These are phyloP conservation scores for Gossypium anomalum DNA, from an alignment of 345 rosid genomes.

Conservation along the genomic window DNA sequence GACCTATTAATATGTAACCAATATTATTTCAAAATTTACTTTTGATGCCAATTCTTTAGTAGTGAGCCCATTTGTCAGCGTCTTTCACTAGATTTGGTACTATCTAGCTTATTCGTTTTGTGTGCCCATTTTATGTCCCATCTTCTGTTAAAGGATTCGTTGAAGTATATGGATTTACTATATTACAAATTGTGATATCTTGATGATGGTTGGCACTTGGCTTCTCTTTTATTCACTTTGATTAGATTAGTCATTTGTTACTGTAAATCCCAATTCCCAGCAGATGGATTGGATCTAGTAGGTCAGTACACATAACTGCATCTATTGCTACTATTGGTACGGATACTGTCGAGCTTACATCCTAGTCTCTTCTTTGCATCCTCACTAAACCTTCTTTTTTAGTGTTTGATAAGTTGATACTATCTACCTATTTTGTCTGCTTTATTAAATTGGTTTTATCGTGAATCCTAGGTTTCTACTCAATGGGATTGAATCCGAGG, in stretches of 20 bases:
- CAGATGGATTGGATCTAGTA: constrained; percentile 1
- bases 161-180: background rate
- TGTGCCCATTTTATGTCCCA: background rate
- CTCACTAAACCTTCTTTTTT: background rate
- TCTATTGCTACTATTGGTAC: background rate
- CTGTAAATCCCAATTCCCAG: background rate
- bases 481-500: background rate
- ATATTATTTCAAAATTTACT: background rate
- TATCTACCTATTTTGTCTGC: background rate
- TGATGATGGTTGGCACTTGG: background rate
- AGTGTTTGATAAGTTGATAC: background rate
- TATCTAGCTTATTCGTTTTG: background rate
- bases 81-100: no score
- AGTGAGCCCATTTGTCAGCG: no score
- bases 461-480: background rate
- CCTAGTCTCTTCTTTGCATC: background rate
- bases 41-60: constrained; percentile 1
- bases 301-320: background rate
- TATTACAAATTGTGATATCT: background rate
- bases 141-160: background rate
- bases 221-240: background rate
- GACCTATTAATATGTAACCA: no score
- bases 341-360: constrained; percentile 10
- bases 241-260: background rate
- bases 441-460: background rate